Conservation (phyloP, 164 flowering plant genomes). For the Vitis rotundifolia region DNA sequence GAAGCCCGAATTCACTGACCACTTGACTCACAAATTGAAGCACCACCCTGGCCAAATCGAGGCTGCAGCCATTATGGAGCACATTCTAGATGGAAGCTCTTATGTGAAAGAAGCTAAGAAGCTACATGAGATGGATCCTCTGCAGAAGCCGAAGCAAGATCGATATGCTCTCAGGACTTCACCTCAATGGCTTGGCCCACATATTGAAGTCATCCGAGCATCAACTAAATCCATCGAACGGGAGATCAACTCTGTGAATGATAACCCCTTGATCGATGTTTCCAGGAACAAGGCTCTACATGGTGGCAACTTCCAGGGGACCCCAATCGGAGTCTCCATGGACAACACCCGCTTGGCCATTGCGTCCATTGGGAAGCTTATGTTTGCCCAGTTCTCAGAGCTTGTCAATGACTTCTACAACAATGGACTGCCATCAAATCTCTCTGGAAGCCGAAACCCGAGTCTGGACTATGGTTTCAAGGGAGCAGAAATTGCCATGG, state of each 20-base stretch:
- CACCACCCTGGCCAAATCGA: constrained; percentile 16
- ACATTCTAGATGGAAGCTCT: constrained; percentile 10
- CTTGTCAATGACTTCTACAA: no score
- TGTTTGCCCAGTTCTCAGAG: background rate
- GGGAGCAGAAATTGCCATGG: no score
- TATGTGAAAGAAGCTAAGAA: constrained; percentile 11
- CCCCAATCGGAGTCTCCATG: constrained; percentile 6
- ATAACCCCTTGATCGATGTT: no score
- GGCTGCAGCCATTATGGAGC: constrained; percentile 17
- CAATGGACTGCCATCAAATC: no score
- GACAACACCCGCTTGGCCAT: constrained; percentile 9
- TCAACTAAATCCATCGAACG: no score
- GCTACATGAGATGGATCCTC: constrained; percentile 5
- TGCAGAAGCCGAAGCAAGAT: constrained; percentile 13
- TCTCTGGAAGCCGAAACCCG: constrained; percentile 2
- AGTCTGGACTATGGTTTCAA: constrained; percentile 19
- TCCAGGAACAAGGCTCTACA: no score
- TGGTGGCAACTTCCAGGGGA: constrained; percentile 6
- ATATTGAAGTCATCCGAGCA: no score
- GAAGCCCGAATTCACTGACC: constrained; percentile 15
- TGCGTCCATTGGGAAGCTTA: constrained; percentile 2
- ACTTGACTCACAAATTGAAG: constrained; percentile 11
- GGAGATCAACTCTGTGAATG: no score
- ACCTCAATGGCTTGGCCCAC: no score
- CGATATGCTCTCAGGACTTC: constrained; percentile 8